Evolutionary conservation across 2,329 filamentous ascomycete species (phyloP).

Genomic region (Cladobotryum protrusum): DNA sequence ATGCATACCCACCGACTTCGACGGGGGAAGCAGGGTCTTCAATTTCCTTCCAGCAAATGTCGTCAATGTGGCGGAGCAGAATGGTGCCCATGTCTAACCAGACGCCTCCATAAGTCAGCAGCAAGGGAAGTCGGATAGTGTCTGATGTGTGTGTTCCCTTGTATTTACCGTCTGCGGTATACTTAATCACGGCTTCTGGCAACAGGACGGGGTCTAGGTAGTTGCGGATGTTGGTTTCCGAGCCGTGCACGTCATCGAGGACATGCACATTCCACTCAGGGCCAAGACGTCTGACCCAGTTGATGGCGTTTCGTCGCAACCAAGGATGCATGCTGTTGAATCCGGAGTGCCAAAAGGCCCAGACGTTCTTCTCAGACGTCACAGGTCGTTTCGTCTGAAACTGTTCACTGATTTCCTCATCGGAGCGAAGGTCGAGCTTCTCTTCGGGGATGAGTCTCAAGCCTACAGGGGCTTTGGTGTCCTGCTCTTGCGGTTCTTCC

Average conservation of each 20-base stretch:
- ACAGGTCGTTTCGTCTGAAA: slow-evolving; percentile 25
- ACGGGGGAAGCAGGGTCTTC: slow-evolving; percentile 29
- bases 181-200: slow-evolving; percentile 35
- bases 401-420: slow-evolving; percentile 25
- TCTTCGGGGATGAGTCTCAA: slow-evolving; percentile 6
- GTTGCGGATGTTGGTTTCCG: slow-evolving; percentile 28
- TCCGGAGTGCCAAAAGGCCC: slow-evolving; percentile 38
- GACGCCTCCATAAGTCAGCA: slow-evolving; percentile 36
- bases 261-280: slow-evolving; percentile 34
- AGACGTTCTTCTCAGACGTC: slow-evolving; percentile 35
- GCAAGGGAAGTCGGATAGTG: slow-evolving; percentile 36
- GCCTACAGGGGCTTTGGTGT: background rate
- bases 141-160: slow-evolving; percentile 41
- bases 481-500: background rate
- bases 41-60: slow-evolving; percentile 37
- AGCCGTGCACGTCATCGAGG: slow-evolving; percentile 31
- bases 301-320: slow-evolving; percentile 30
- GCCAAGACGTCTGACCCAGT: slow-evolving; percentile 31
- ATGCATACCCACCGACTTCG: slow-evolving; percentile 16
- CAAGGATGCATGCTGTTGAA: slow-evolving; percentile 27
- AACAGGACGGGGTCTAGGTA: slow-evolving; percentile 30
- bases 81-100: slow-evolving; percentile 39
- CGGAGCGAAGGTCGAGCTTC: slow-evolving; percentile 21
- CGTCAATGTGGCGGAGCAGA: slow-evolving; percentile 34
- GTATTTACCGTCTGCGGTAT: slow-evolving; percentile 38